These are phyloP conservation scores for Prunus mongolica DNA, from an alignment of 306 rosid genomes.

Conservation along the genomic window DNA sequence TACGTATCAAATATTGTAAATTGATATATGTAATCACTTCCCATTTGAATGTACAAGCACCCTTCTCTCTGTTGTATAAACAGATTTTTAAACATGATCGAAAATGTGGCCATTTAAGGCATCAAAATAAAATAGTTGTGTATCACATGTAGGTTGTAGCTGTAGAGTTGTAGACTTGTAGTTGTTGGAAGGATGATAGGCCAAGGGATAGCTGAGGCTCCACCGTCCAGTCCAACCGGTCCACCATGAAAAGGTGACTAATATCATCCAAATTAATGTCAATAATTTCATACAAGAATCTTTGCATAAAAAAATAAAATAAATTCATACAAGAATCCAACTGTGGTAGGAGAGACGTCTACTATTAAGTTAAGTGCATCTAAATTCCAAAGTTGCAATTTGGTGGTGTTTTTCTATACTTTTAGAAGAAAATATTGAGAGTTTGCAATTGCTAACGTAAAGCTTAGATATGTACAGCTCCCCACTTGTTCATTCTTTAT, in stretches of 20 bases:
- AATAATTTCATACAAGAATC: constrained; percentile 12
- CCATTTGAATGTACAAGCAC: not conserved
- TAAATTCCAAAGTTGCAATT: constrained; percentile 7
- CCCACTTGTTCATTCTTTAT: constrained; percentile 12
- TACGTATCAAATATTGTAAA: not conserved
- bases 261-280: constrained; percentile 6
- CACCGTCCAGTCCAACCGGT: constrained; percentile 19
- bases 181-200: constrained; percentile 10
- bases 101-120: not conserved
- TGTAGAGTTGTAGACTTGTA: not conserved
- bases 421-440: not conserved
- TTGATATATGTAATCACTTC: not conserved
- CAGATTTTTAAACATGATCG: not conserved
- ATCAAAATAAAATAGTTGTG: not conserved
- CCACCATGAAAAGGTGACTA: constrained; percentile 26
- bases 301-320: no score
- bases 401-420: not conserved
- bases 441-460: not conserved
- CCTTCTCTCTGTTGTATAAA: no score
- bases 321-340: not conserved
- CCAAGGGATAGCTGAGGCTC: constrained; percentile 20
- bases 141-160: not conserved
- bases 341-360: not conserved
- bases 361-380: not conserved
- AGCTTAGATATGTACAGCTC: not conserved